A percentile compares a stretch with the other conserved stretches of the same genome.
Evolutionary conservation across 2,329 filamentous ascomycete species (phyloP).

Genomic region (Raffaelea albimanens): DNA sequence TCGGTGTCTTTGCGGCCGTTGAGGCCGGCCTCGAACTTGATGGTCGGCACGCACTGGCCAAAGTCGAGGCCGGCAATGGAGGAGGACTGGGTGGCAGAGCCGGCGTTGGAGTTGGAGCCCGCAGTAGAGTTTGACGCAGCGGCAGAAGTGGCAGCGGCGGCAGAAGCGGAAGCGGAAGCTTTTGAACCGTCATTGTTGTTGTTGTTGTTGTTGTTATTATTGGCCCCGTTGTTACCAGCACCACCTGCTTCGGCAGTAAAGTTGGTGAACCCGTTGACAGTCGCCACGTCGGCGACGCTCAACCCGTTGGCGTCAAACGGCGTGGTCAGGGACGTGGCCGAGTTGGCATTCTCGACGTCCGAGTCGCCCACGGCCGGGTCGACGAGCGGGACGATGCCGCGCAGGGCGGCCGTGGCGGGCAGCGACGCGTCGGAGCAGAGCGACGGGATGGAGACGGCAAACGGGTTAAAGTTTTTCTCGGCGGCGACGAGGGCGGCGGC

Average conservation of each 20-base stretch:
- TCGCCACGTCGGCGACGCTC: slow-evolving; percentile 56
- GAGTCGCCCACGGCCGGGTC: slow-evolving; percentile 53
- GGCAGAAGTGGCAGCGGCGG: neutral
- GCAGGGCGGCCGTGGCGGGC: slow-evolving; percentile 49
- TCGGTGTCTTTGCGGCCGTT: slow-evolving; percentile 46
- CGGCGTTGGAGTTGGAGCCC: slow-evolving; percentile 7
- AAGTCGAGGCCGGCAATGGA: slow-evolving; percentile 30
- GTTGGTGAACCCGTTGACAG: slow-evolving; percentile 52
- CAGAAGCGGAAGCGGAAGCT: neutral
- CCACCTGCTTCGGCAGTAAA: slow-evolving; percentile 31
- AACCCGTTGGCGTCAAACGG: slow-evolving; percentile 52
- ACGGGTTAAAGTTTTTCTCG: slow-evolving; percentile 31
- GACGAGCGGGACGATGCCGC: slow-evolving; percentile 58
- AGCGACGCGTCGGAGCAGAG: slow-evolving; percentile 56
- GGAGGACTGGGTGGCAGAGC: slow-evolving; percentile 3
- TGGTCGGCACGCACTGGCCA: slow-evolving; percentile 44
- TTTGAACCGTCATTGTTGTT: neutral
- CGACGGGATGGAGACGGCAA: slow-evolving; percentile 47
- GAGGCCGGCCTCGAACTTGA: slow-evolving; percentile 51
- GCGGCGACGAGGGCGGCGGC: slow-evolving; percentile 27
- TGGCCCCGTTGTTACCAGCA: neutral
- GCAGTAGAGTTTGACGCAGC: neutral
- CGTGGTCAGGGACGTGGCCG: slow-evolving; percentile 37
- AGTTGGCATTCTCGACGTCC: slow-evolving; percentile 51
- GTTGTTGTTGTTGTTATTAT: neutral